Evolutionary conservation across 257 asterid genomes (phyloP).

Genomic region (Solanum tarapatanum): DNA sequence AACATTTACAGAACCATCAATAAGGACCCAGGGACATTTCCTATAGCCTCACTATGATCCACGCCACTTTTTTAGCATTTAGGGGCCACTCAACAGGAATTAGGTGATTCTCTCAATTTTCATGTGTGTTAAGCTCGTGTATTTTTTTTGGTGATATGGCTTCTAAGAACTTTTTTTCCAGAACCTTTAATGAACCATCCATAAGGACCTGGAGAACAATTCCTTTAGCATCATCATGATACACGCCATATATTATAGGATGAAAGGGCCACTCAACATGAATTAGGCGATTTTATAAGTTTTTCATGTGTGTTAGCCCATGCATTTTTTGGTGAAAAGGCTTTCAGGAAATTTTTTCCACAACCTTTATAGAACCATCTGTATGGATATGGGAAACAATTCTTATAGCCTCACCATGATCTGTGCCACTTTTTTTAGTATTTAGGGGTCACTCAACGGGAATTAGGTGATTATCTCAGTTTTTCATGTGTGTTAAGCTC

Average conservation of each 20-base stretch:
- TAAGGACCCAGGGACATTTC: too few species aligned
- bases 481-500: not conserved
- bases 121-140: not conserved
- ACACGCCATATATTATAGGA: not conserved
- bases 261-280: not conserved
- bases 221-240: not conserved
- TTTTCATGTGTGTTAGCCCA: not conserved
- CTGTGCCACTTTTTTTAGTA: not conserved
- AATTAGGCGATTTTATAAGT: not conserved
- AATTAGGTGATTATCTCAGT: not conserved
- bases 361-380: too few species aligned
- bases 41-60: not conserved
- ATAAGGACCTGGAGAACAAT: not conserved
- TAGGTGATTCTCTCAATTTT: not conserved
- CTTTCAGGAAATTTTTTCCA: not conserved
- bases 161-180: too few species aligned
- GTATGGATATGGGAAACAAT: not conserved
- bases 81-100: not conserved
- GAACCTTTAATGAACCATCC: not conserved
- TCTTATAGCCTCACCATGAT: not conserved
- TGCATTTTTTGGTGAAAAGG: not conserved
- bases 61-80: too few species aligned
- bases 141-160: not conserved
- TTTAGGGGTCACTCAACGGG: not conserved
- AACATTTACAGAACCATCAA: too few species aligned